These are phyloP conservation scores for Vaucheria bursata DNA, from an alignment of 352 stramenopile genomes.

Conservation along the genomic window DNA sequence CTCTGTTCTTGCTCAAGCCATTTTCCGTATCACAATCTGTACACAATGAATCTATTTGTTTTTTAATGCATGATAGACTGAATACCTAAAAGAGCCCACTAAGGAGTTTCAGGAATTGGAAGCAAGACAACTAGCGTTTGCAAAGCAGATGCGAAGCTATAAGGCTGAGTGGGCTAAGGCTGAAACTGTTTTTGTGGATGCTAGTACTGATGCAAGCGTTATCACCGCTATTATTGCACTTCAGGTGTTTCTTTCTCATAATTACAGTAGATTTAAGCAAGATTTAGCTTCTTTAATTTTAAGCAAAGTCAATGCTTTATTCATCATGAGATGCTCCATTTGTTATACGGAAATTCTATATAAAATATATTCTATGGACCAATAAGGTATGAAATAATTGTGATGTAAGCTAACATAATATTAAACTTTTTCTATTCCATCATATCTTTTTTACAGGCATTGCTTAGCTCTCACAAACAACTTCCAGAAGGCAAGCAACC, in stretches of 20 bases:
- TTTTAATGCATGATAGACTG: too few relatives aligned
- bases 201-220: not conserved
- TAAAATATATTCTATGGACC: too few relatives aligned
- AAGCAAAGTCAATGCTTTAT: not conserved
- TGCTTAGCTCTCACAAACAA: not conserved
- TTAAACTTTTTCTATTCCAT: not conserved
- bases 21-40: too few relatives aligned
- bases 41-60: too few relatives aligned
- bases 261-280: not conserved
- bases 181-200: not conserved
- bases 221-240: not conserved
- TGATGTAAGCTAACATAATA: not conserved
- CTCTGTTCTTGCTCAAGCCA: too few relatives aligned
- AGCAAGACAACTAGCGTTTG: not conserved
- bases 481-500: slow-evolving; percentile 2
- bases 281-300: not conserved
- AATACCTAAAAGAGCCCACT: slow-evolving; percentile 6
- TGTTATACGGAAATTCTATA: not conserved
- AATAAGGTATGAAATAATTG: not conserved
- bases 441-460: not conserved
- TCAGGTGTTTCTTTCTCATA: not conserved
- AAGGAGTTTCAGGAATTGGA: not conserved
- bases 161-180: slow-evolving; percentile 2
- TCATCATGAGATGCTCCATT: not conserved
- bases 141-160: slow-evolving; percentile 1